phyloP scores from a whole-genome alignment of 129 eudicot species.

The Lactuca saligna region DNA sequence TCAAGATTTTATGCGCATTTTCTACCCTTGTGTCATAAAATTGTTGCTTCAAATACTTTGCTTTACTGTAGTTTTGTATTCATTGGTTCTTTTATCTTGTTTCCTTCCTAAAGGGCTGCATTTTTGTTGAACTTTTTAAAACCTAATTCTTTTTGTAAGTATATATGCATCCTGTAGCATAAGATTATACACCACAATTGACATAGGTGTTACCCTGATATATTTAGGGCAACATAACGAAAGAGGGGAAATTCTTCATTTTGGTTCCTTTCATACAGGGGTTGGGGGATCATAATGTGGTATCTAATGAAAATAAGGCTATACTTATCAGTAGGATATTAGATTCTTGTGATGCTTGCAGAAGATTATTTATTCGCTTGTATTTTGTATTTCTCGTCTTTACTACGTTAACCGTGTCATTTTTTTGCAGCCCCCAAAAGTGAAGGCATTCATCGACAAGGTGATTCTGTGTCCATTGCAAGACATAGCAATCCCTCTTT shows the following conservation, averaged over 20 bases:
- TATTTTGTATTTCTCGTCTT: neutral
- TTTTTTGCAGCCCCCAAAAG: constrained; percentile 72
- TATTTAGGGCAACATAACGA: neutral
- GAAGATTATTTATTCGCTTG: constrained; percentile 4
- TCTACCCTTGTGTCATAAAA: neutral
- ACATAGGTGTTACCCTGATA: neutral
- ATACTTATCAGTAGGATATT: neutral
- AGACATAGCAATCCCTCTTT: constrained; percentile 90
- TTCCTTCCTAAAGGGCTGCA: too few species aligned
- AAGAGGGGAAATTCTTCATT: neutral
- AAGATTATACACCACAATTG: neutral
- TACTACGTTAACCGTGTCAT: constrained; percentile 7
- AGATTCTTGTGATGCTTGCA: neutral
- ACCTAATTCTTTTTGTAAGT: too few species aligned
- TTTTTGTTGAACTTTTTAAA: too few species aligned
- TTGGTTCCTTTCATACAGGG: neutral
- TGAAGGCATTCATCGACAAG: constrained; percentile 85
- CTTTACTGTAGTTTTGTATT: neutral
- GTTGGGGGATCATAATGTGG: neutral
- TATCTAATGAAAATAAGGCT: neutral
- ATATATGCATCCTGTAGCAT: neutral
- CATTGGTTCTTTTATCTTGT: too few species aligned
- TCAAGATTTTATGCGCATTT: too few species aligned
- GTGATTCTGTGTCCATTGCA: constrained; percentile 91
- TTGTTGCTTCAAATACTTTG: neutral